Evolutionary conservation across 2,329 filamentous ascomycete species (phyloP), one percentile per base, ranked within the genome.

Genomic region (Stagonosporopsis chrysanthemi): DNA sequence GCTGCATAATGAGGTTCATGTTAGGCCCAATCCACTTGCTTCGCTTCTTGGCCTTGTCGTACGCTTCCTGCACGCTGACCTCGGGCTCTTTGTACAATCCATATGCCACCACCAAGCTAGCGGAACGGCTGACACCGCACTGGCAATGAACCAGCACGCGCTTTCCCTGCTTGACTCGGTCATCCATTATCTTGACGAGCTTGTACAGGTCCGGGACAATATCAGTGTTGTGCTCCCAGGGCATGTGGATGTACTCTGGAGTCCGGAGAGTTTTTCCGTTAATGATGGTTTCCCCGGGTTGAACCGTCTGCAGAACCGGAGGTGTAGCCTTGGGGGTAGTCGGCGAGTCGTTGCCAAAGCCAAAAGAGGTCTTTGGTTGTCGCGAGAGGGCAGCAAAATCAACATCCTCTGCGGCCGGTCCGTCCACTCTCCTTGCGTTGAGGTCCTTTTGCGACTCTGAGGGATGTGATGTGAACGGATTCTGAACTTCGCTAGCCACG

Each of bases 11-110:
- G 64, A 96, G 82, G 65, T 91, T 91, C 91, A 96, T 96, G 75
- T 96, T 96, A 0, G 91, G 91, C 56, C 91, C 92, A 66, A 96
- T 94, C 91, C 91, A 96, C 70, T 84, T 87, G 75, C 91, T 95
- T 77, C 90, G 90, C 51, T 86, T 83, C 77, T 96, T 92, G 2
- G 91, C 90, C 2, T 88, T 84, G 71, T 92, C 87, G 72, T 95
- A 95, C 2, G 91, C 90, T 72, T 94, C 90, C 69, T 94, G 92
- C 50, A 94, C 90, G 65, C 84, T 91, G 67, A 92, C 78, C 6
- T 87, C 83, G 1, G 90, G 90, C 58, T 91, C 90, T 71, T 89
- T 89, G 75, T 90, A 95, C 56, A 96, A 79, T 40, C 90, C 91
- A 62, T 94, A 96, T 19, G 91, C 91, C 47, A 96, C 93, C 58